Evolutionary conservation across 2,329 filamentous ascomycete species (phyloP).

Genomic region (Fusarium phyllophilum): DNA sequence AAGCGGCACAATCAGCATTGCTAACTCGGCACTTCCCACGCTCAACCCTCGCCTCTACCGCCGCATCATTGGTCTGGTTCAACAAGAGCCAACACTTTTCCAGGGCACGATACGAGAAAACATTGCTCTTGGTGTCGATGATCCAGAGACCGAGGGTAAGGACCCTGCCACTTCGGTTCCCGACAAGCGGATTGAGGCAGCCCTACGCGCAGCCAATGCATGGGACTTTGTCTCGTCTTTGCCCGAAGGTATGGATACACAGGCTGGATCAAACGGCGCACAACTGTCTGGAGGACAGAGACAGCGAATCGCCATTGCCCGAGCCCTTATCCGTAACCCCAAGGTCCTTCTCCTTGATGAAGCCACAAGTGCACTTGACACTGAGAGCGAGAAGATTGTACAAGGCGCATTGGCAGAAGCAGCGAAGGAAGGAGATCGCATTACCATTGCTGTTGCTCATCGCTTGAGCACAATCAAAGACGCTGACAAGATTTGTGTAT

Average conservation of each 20-base stretch:
- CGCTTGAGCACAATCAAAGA: slow-evolving; percentile 90
- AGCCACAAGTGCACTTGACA: slow-evolving; percentile 44
- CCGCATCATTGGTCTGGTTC: slow-evolving; percentile 63
- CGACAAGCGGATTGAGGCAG: slow-evolving; percentile 53
- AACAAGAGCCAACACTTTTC: slow-evolving; percentile 74
- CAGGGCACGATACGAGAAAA: slow-evolving; percentile 85
- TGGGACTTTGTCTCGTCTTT: slow-evolving; percentile 56
- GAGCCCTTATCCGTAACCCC: slow-evolving; percentile 60
- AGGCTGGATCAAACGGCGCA: slow-evolving; percentile 71
- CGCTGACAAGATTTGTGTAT: slow-evolving; percentile 70
- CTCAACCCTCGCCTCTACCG: slow-evolving; percentile 63
- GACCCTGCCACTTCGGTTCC: slow-evolving; percentile 20
- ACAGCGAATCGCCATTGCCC: slow-evolving; percentile 74
- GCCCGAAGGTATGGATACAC: slow-evolving; percentile 63
- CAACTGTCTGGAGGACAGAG: slow-evolving; percentile 75
- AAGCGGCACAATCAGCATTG: slow-evolving; percentile 59
- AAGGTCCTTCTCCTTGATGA: slow-evolving; percentile 42
- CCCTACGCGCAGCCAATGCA: slow-evolving; percentile 61
- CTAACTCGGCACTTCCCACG: slow-evolving; percentile 52
- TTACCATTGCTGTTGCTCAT: slow-evolving; percentile 76
- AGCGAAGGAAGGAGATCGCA: slow-evolving; percentile 73
- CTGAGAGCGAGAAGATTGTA: slow-evolving; percentile 54
- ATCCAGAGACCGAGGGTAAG: slow-evolving; percentile 15
- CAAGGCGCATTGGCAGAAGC: slow-evolving; percentile 83
- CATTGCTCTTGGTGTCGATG: slow-evolving; percentile 60